phyloP scores from a whole-genome alignment of 768 basidiomycete species.

The Dentipellis sp. region DNA sequence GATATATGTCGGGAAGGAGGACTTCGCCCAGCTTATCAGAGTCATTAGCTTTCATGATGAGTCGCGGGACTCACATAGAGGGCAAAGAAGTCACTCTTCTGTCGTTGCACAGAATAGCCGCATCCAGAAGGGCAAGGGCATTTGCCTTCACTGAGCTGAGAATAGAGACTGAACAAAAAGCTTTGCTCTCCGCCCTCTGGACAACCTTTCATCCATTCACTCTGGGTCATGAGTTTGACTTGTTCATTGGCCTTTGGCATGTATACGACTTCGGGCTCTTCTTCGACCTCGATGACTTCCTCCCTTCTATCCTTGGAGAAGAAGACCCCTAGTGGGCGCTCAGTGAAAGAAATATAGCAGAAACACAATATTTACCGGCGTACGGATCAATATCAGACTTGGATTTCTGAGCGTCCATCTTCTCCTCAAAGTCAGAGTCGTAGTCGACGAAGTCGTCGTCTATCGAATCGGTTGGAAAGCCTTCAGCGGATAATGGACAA shows the following conservation, averaged over 20 bases:
- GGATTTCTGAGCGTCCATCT: conserved; percentile 28
- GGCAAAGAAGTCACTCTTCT: conserved; percentile 74
- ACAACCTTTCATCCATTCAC: conserved; percentile 97
- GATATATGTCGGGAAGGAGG: conserved; percentile 65
- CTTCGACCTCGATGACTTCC: conserved; percentile 87
- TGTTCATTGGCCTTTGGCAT: conserved; percentile 35
- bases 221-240: conserved; percentile 71
- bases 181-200: conserved; percentile 89
- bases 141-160: conserved; percentile 52
- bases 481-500: conserved; percentile 38
- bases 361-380: conserved; percentile 41
- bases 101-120: conserved; percentile 48
- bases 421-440: conserved; percentile 66
- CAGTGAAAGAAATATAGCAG: conserved; percentile 1
- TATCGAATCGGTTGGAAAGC: conserved; percentile 8
- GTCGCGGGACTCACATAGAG: conserved; percentile 54
- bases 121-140: conserved; percentile 73
- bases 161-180: conserved; percentile 79
- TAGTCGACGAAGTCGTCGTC: conserved; percentile 67
- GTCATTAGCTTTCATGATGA: conserved; percentile 9
- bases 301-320: conserved; percentile 92
- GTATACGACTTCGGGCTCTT: conserved; percentile 47
- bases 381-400: conserved; percentile 77
- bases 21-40: conserved; percentile 30
- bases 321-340: conserved; percentile 58